Percentiles rank a stretch among this genome's conserved stretches.
phyloP scores from a whole-genome alignment of 352 stramenopile genomes.

The Saprolegnia diclina region DNA sequence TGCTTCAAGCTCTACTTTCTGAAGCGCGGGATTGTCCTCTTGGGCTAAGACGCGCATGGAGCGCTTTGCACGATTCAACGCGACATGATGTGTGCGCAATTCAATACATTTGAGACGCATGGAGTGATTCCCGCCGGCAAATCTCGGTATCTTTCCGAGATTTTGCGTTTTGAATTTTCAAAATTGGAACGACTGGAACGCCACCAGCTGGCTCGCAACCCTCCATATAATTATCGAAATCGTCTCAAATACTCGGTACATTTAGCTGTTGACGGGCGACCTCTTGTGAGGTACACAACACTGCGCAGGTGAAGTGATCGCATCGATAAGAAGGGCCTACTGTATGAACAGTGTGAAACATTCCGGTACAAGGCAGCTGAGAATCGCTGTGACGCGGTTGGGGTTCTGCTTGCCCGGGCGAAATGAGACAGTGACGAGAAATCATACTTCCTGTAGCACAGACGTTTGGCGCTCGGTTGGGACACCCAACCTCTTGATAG shows the following conservation, averaged over 20 bases:
- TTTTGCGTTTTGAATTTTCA: constrained; percentile 13
- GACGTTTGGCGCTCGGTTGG: not conserved
- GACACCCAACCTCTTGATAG: not conserved
- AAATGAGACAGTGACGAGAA: not conserved
- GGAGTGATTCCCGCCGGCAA: not conserved
- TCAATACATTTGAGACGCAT: too few relatives aligned
- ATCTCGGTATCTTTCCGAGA: not conserved
- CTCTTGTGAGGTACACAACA: too few relatives aligned
- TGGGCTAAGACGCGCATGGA: not conserved
- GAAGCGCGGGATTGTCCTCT: not conserved
- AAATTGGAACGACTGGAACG: not conserved
- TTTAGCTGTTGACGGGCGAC: not conserved
- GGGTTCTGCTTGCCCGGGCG: too few relatives aligned
- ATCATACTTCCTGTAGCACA: too few relatives aligned
- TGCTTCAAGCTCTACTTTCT: not conserved
- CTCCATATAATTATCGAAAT: not conserved
- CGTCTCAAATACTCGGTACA: not conserved
- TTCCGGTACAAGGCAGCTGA: too few relatives aligned
- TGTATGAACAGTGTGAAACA: too few relatives aligned
- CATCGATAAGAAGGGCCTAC: too few relatives aligned
- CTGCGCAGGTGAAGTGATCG: too few relatives aligned
- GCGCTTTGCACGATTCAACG: not conserved
- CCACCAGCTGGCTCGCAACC: too few relatives aligned
- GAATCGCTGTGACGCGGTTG: too few relatives aligned
- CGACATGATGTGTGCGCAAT: too few relatives aligned